Evolutionary conservation across 176 grass and related monocot species (phyloP).

Genomic region (Tuctoria greenei): DNA sequence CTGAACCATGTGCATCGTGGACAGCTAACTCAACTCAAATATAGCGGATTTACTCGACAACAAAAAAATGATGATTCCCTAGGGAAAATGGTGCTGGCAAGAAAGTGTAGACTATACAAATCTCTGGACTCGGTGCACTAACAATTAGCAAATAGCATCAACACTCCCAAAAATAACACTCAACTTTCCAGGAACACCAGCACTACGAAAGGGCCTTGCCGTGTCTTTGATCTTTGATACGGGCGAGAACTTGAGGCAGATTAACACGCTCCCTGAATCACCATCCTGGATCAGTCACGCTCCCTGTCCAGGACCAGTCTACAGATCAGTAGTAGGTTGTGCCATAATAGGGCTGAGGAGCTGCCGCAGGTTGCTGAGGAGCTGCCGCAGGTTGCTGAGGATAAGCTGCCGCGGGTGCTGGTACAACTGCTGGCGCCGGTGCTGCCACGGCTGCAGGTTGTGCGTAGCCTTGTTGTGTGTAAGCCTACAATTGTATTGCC

Average conservation of each 20-base stretch:
- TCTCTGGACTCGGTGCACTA: constrained; percentile 9
- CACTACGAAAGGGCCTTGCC: neutral
- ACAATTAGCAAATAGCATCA: constrained; percentile 2
- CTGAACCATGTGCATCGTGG: neutral
- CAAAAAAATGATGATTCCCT: neutral
- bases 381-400: neutral
- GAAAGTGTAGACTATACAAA: constrained; percentile 26
- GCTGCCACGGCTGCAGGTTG: constrained; percentile 50
- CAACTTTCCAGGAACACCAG: neutral
- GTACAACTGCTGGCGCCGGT: neutral
- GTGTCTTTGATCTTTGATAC: neutral
- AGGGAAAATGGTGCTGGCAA: neutral
- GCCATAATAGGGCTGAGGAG: constrained; percentile 65
- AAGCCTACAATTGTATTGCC: constrained; percentile 36
- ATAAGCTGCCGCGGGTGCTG: neutral
- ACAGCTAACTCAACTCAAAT: neutral
- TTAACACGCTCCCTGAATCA: neutral
- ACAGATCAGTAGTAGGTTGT: constrained; percentile 58
- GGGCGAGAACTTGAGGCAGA: neutral
- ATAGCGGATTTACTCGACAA: neutral
- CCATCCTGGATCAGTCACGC: neutral
- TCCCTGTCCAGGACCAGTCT: neutral
- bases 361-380: constrained; percentile 9
- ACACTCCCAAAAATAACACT: too few relatives aligned
- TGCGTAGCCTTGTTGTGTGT: constrained; percentile 60